phyloP scores from a whole-genome alignment of 1,139 yeast genomes.

The Meyerozyma carpophila region DNA sequence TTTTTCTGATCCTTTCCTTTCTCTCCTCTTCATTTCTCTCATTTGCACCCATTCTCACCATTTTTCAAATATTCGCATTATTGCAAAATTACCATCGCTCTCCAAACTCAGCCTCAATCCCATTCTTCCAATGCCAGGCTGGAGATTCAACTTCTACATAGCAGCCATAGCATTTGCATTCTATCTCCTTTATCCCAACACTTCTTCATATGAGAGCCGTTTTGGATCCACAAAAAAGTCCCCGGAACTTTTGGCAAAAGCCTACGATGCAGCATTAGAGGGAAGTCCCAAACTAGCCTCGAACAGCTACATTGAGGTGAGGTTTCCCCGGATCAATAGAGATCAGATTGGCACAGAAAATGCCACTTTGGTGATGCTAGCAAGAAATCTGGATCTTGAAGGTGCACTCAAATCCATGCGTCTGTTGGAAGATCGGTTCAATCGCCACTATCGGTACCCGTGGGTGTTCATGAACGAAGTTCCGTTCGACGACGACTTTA shows the following conservation, averaged over 20 bases:
- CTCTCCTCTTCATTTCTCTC: not conserved
- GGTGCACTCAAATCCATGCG: constrained; percentile 41
- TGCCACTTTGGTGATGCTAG: constrained; percentile 47
- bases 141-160: not conserved
- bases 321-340: constrained; percentile 24
- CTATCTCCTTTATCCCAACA: not conserved
- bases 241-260: not conserved
- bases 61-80: not conserved
- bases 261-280: not conserved
- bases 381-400: constrained; percentile 34
- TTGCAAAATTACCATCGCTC: not conserved
- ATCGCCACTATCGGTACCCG: constrained; percentile 39
- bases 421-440: constrained; percentile 43
- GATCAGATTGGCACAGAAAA: constrained; percentile 41
- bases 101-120: not conserved
- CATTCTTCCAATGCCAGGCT: not conserved
- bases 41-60: not conserved
- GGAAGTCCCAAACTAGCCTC: constrained; percentile 32
- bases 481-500: constrained; percentile 36
- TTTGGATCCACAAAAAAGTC: too few relatives aligned
- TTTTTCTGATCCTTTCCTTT: not conserved
- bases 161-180: not conserved
- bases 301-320: constrained; percentile 35
- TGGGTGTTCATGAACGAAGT: constrained; percentile 44
- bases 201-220: not conserved